Evolutionary conservation across 2,329 filamentous ascomycete species (phyloP), one percentile per base, ranked within the genome.

Genomic region (Talaromyces sp.): DNA sequence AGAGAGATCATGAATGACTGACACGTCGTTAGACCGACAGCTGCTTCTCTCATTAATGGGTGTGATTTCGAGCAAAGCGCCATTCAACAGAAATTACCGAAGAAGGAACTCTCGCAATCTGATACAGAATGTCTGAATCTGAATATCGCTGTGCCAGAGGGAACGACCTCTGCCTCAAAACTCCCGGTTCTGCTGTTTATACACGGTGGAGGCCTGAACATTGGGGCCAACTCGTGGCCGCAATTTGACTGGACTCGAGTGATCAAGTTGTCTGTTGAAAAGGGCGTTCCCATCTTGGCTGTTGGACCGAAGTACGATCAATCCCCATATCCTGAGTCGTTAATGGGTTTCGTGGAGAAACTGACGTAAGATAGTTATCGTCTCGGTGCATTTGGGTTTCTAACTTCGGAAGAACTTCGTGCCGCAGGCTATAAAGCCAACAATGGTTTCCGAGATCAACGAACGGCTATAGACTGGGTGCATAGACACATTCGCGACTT

Each of bases 161-260:
- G 63, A 42, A 69, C 52, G 9, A 69, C 64, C 1, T 57, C 37
- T 0, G 61, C 67, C 4, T 69, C 71, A 12, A 76, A 75, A 5
- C 71, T 84, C 1, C 83, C 83, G 0, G 82, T 84, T 0, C 74
- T 84, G 42, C 75, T 82, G 1, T 83, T 83, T 65, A 76, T 85
- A 4, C 82, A 85, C 63, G 83, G 83, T 0, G 82, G 83, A 11
- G 83, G 80, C 0, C 80, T 82, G 56, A 70, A 72, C 2, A 74
- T 80, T 2, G 83, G 82, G 2, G 80, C 80, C 3, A 81, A 78
- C 46, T 82, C 77, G 48, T 85, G 81, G 75, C 83, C 82, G 0
- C 80, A 84, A 40, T 83, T 81, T 65, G 79, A 84, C 64, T 70
- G 79, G 21, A 71, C 71, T 5, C 70, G 76, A 0, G 64, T 85